Conservation (phyloP, 495 filamentous ascomycete genomes). For the Antarctomyces pellizariae region DNA sequence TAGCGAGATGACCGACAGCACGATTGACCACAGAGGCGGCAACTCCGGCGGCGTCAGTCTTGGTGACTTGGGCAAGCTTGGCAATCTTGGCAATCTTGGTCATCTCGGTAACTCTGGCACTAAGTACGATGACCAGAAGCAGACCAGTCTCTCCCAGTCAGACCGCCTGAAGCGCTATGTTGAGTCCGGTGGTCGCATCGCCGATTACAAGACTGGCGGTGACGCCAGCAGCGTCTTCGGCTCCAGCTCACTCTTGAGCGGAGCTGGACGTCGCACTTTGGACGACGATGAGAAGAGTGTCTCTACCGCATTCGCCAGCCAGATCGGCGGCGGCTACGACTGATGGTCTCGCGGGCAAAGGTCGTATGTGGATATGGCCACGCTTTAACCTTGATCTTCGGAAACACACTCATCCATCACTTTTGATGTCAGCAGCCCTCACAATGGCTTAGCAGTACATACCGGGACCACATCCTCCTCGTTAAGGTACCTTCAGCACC, state of each 20-base stretch:
- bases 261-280: slow-evolving; percentile 15
- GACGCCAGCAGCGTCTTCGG: slow-evolving; percentile 50
- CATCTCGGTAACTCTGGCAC: too few species aligned
- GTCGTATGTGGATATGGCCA: too few species aligned
- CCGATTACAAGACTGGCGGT: slow-evolving; percentile 27
- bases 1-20: slow-evolving; percentile 67
- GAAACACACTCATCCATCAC: too few species aligned
- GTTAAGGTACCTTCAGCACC: too few species aligned
- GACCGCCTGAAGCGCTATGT: slow-evolving; percentile 75
- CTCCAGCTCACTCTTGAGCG: slow-evolving; percentile 33
- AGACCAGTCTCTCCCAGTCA: slow-evolving; percentile 62
- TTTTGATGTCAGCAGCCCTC: too few species aligned
- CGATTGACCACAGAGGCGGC: slow-evolving; percentile 45
- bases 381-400: too few species aligned
- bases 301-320: slow-evolving; percentile 87
- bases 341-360: slow-evolving; percentile 36
- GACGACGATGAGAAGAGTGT: slow-evolving; percentile 93
- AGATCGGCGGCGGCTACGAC: slow-evolving; percentile 77
- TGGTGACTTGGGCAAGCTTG: too few species aligned
- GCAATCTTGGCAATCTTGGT: too few species aligned
- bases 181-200: slow-evolving; percentile 43
- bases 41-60: slow-evolving; percentile 77
- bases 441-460: too few species aligned
- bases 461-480: too few species aligned
- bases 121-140: slow-evolving; percentile 55